phyloP scores from a whole-genome alignment of 768 basidiomycete species.

The Kwoniella europaea region DNA sequence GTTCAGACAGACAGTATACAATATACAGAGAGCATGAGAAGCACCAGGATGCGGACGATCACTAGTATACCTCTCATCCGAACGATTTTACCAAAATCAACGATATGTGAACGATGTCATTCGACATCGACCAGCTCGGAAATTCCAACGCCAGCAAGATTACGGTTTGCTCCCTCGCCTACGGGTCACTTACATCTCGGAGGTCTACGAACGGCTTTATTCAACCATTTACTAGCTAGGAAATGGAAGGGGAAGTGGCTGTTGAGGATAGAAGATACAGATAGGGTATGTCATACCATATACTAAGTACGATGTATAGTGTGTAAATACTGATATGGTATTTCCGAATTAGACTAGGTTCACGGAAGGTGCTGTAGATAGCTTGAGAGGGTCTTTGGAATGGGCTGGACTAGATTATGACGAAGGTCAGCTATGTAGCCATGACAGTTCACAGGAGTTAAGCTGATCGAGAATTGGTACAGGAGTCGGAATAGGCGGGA shows the following conservation, averaged over 20 bases:
- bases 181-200: conserved; percentile 94
- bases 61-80: not conserved
- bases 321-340: not conserved
- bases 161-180: conserved; percentile 96
- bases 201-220: conserved; percentile 89
- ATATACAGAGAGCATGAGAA: too few species aligned
- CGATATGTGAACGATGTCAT: conserved; percentile 18
- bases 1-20: too few species aligned
- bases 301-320: too few species aligned
- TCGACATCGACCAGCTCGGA: conserved; percentile 6
- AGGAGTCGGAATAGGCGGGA: conserved; percentile 80
- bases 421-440: conserved; percentile 66
- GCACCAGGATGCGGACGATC: too few species aligned
- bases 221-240: conserved; percentile 83
- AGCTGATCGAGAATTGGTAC: not conserved
- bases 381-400: conserved; percentile 72
- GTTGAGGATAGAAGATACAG: conserved; percentile 92
- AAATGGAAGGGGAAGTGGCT: conserved; percentile 88
- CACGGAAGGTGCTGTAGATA: conserved; percentile 76
- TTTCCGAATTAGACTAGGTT: conserved; percentile 12
- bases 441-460: too few species aligned
- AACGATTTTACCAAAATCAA: not conserved
- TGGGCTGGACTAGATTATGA: conserved; percentile 95
- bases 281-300: conserved; percentile 69
- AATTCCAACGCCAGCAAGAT: conserved; percentile 57